phyloP scores from a whole-genome alignment of 106 monocot species.

The Dendrobium catenatum region DNA sequence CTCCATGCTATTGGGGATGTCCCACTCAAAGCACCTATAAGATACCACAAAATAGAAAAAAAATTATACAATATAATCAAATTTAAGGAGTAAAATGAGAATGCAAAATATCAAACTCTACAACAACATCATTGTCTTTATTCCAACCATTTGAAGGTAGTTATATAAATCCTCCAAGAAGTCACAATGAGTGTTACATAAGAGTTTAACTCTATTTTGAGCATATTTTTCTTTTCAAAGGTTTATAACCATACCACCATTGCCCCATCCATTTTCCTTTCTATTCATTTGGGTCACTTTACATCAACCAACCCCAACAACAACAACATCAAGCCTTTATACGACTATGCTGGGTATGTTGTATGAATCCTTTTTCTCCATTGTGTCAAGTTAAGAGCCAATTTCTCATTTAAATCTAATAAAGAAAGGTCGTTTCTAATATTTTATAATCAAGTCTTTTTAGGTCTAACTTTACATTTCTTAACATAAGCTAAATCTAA shows the following conservation, averaged over 20 bases:
- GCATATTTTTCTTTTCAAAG: not conserved
- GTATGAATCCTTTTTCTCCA: too few species aligned
- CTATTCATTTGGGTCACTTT: not conserved
- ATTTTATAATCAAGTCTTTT: too few species aligned
- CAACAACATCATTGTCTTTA: not conserved
- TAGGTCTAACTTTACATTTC: too few species aligned
- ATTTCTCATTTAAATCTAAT: too few species aligned
- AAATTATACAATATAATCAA: not conserved
- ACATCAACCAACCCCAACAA: too few species aligned
- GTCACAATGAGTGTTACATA: too few species aligned
- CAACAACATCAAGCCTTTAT: too few species aligned
- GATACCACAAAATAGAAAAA: not conserved
- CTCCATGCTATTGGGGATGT: slow-evolving; percentile 13
- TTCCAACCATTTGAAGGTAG: not conserved
- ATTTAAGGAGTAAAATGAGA: not conserved
- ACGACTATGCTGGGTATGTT: too few species aligned
- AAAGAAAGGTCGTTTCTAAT: too few species aligned
- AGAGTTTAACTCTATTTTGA: not conserved
- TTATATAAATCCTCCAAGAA: not conserved
- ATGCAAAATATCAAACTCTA: not conserved
- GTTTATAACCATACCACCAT: not conserved
- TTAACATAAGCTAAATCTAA: too few species aligned
- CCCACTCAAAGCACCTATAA: slow-evolving; percentile 73
- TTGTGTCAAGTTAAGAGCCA: too few species aligned
- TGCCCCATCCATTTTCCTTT: not conserved